Evolutionary conservation across 352 stramenopile genomes (phyloP).

Genomic region (Phytophthora hibernalis): DNA sequence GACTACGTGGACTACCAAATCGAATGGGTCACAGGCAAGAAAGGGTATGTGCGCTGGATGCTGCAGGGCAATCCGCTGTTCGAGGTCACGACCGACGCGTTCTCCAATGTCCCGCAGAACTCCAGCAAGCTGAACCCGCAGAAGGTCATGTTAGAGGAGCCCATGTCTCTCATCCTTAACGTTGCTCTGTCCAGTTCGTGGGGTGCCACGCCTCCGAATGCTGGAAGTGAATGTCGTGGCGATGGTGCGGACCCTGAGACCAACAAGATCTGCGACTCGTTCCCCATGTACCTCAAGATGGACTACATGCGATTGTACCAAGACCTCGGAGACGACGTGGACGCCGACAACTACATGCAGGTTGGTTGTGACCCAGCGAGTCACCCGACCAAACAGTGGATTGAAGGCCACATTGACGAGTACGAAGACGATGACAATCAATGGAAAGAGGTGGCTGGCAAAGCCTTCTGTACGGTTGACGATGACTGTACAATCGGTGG

Average conservation of each 20-base stretch:
- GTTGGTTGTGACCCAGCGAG: constrained; percentile 42
- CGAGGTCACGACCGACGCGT: constrained; percentile 57
- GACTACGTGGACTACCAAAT: constrained; percentile 72
- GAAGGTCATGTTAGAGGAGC: constrained; percentile 53
- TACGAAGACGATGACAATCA: constrained; percentile 44
- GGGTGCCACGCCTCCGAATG: constrained; percentile 46
- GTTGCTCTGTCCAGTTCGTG: constrained; percentile 52
- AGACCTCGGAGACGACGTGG: constrained; percentile 19
- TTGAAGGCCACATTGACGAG: constrained; percentile 39
- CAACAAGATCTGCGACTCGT: constrained; percentile 54
- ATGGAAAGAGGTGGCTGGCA: constrained; percentile 44
- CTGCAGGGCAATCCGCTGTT: constrained; percentile 58
- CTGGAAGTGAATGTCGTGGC: constrained; percentile 33
- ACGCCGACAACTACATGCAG: constrained; percentile 23
- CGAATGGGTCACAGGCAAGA: constrained; percentile 74
- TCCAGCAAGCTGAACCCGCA: constrained; percentile 52
- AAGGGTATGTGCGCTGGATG: constrained; percentile 76
- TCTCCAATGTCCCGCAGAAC: constrained; percentile 58
- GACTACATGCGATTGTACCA: constrained; percentile 91
- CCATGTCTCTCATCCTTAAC: constrained; percentile 68
- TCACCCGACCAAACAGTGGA: constrained; percentile 46
- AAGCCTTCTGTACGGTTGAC: constrained; percentile 47
- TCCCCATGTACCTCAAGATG: constrained; percentile 73
- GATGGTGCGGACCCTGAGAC: constrained; percentile 29
- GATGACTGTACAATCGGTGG: constrained; percentile 66